Conservation (phyloP, 116 monocot genomes). For the Cymodocea nodosa region DNA sequence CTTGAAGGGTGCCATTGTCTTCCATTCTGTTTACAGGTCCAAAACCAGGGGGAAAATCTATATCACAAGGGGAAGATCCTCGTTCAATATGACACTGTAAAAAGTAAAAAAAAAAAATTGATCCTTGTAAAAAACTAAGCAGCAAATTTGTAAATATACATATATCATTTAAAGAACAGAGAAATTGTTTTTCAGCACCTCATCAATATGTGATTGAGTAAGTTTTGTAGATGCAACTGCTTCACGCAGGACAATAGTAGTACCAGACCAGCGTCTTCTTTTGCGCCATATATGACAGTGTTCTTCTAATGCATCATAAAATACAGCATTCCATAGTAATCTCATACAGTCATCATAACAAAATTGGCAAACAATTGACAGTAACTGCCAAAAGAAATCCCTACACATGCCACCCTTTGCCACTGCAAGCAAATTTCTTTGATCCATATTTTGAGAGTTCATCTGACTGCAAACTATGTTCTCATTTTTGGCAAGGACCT, state of each 20-base stretch:
- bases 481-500: slow-evolving; percentile 8
- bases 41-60: slow-evolving; percentile 84
- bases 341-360: slow-evolving; percentile 59
- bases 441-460: slow-evolving; percentile 6
- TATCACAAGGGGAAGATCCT: slow-evolving; percentile 6
- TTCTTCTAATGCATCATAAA: slow-evolving; percentile 51
- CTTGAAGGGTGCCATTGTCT: slow-evolving; percentile 3
- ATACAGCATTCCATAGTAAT: slow-evolving; percentile 61
- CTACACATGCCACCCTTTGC: slow-evolving; percentile 5
- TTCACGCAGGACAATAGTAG: slow-evolving; percentile 5
- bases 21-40: slow-evolving; percentile 17
- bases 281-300: slow-evolving; percentile 48
- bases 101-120: neutral
- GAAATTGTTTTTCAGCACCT: neutral
- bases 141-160: neutral
- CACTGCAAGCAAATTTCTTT: slow-evolving; percentile 5
- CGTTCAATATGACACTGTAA: slow-evolving; percentile 10
- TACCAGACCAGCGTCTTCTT: slow-evolving; percentile 29
- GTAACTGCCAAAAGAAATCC: slow-evolving; percentile 28
- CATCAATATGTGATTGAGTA: slow-evolving; percentile 8
- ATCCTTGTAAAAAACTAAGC: neutral
- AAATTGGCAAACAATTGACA: slow-evolving; percentile 26
- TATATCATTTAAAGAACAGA: neutral
- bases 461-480: slow-evolving; percentile 9
- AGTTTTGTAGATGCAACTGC: slow-evolving; percentile 9